These are phyloP conservation scores for Emydomyces testavorans DNA, from an alignment of 2,329 filamentous ascomycete species.

Conservation along the genomic window DNA sequence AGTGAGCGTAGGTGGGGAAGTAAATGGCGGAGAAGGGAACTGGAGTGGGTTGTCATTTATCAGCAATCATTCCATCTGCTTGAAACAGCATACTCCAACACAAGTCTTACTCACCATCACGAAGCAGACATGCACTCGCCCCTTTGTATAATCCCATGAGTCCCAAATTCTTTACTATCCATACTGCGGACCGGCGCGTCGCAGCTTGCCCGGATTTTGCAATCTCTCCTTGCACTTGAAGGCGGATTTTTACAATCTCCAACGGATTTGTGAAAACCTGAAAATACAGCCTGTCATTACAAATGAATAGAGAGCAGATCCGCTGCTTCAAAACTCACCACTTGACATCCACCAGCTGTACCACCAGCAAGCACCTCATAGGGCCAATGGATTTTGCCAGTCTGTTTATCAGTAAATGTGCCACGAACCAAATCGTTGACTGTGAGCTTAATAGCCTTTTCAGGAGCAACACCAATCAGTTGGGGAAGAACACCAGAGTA, in stretches of 20 bases:
- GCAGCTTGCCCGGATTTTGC: slow-evolving; percentile 66
- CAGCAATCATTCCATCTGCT: background rate
- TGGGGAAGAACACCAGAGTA: slow-evolving; percentile 94
- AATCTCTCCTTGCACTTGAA: slow-evolving; percentile 94
- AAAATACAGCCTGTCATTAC: background rate
- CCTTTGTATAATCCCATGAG: slow-evolving; percentile 94
- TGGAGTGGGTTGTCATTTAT: slow-evolving; percentile 17
- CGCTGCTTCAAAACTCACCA: slow-evolving; percentile 50
- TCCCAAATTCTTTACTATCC: slow-evolving; percentile 93
- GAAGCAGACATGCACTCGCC: slow-evolving; percentile 81
- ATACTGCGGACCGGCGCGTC: slow-evolving; percentile 84
- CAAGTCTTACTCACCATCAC: slow-evolving; percentile 46
- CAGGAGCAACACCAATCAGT: slow-evolving; percentile 92
- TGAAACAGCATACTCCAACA: background rate
- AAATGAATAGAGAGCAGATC: slow-evolving; percentile 4
- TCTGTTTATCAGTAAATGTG: slow-evolving; percentile 60
- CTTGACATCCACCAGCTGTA: slow-evolving; percentile 84
- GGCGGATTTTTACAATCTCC: slow-evolving; percentile 97
- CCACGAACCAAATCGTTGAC: slow-evolving; percentile 88
- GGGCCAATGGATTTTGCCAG: slow-evolving; percentile 56
- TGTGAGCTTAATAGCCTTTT: slow-evolving; percentile 98
- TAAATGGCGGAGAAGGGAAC: slow-evolving; percentile 98
- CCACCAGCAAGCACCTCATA: slow-evolving; percentile 81
- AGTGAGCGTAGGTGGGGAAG: slow-evolving; percentile 90
- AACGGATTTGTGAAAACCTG: slow-evolving; percentile 94